A percentile compares a stretch with the other conserved stretches of the same genome.
These are phyloP conservation scores for Avena insularis DNA, from an alignment of 176 grass and related monocot species.

Conservation along the genomic window DNA sequence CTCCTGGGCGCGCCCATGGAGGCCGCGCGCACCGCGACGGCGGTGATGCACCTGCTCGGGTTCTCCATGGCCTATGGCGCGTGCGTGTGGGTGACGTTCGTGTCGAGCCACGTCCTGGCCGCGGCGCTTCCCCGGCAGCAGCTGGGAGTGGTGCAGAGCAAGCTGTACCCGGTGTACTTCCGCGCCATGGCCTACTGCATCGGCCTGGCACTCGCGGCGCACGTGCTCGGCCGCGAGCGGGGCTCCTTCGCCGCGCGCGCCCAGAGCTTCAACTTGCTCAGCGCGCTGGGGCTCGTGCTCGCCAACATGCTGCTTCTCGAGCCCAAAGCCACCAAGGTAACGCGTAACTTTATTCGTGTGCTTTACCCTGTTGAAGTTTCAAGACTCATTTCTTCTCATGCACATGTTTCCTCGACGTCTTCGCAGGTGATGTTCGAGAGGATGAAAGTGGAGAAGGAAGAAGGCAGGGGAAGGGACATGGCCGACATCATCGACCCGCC, in stretches of 20 bases:
- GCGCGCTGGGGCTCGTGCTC: slow-evolving; percentile 53
- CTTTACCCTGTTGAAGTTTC: background rate
- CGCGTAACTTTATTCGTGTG: background rate
- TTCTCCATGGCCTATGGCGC: slow-evolving; percentile 70
- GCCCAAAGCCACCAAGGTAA: slow-evolving; percentile 81
- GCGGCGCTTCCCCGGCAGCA: slow-evolving; percentile 66
- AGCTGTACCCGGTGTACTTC: slow-evolving; percentile 93
- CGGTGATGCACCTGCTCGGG: slow-evolving; percentile 64
- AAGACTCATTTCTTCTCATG: background rate
- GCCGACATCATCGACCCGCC: slow-evolving; percentile 51
- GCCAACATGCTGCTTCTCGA: slow-evolving; percentile 73
- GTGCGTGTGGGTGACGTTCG: slow-evolving; percentile 86
- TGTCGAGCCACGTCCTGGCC: slow-evolving; percentile 72
- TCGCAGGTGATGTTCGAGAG: slow-evolving; percentile 80
- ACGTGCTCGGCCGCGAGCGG: slow-evolving; percentile 58
- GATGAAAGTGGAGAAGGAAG: slow-evolving; percentile 91
- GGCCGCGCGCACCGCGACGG: slow-evolving; percentile 44
- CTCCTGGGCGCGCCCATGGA: slow-evolving; percentile 34
- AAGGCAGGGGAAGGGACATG: slow-evolving; percentile 79
- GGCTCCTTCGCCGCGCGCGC: slow-evolving; percentile 44
- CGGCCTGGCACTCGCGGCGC: slow-evolving; percentile 51
- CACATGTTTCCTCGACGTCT: background rate
- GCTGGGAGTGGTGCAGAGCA: slow-evolving; percentile 89
- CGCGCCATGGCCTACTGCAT: slow-evolving; percentile 61
- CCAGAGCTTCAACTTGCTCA: slow-evolving; percentile 70